Conservation (phyloP, 169 alveolate species). For the Miamiensis avidus region DNA sequence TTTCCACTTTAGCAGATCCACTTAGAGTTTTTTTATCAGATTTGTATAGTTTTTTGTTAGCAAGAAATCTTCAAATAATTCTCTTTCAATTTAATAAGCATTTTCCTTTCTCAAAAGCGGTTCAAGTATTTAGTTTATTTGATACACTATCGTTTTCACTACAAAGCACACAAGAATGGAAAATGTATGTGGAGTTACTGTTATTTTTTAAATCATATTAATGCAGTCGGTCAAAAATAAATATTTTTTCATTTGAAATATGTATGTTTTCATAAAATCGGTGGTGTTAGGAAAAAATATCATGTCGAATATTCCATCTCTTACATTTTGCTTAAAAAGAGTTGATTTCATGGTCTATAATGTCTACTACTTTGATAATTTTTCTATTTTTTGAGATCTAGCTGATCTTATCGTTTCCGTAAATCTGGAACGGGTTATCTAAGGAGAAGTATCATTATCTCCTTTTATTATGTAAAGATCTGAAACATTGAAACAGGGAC, state of each 20-base stretch:
- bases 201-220: neutral
- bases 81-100: neutral
- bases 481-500: too few relatives aligned
- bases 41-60: neutral
- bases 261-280: neutral
- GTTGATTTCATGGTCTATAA: neutral
- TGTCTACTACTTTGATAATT: too few relatives aligned
- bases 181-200: neutral
- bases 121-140: neutral
- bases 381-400: too few relatives aligned
- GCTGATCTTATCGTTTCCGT: too few relatives aligned
- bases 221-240: neutral
- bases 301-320: neutral
- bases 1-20: neutral
- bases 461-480: too few relatives aligned
- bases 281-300: neutral
- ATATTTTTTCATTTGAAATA: too few relatives aligned
- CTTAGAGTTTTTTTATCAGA: too few relatives aligned
- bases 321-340: neutral
- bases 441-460: too few relatives aligned
- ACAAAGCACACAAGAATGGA: neutral
- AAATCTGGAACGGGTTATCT: too few relatives aligned
- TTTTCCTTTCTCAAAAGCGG: neutral
- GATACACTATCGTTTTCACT: neutral
- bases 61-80: neutral